Base-by-base conservation (phyloP, 2,329 filamentous ascomycete species). In the Neurospora sp. region DNA sequence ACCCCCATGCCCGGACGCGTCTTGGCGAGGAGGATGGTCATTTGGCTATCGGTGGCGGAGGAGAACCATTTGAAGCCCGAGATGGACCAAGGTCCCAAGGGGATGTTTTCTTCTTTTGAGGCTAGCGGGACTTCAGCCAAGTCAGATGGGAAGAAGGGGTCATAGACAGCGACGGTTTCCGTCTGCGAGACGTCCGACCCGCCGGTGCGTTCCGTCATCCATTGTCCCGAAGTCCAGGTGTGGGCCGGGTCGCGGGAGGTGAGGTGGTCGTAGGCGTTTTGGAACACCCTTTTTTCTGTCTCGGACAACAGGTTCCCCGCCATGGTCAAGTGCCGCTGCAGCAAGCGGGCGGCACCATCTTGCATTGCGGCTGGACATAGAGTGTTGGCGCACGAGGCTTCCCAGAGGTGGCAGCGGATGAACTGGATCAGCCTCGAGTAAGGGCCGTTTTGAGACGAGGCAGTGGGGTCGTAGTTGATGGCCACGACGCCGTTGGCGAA, bases 31-130 rank as follows among this genome's bases (percentile, higher is more conserved):
- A 91, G 79, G 4, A 92, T 81, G 0, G 87, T 82, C 83, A 91
- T 88, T 66, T 88, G 82, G 0, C 86, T 85, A 76, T 91, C 89
- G 0, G 88, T 91, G 0, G 89, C 89, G 3, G 84, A 88, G 46
- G 86, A 89, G 79, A 91, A 91, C 85, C 89, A 92, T 75, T 92
- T 92, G 82, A 91, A 91, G 0, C 90, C 90, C 40, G 82, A 83
- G 71, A 92, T 84, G 6, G 77, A 79, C 85, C 86, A 90, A 0
- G 86, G 86, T 0, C 88, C 88, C 0, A 90, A 76, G 0, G 81
- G 81, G 1, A 78, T 73, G 12, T 68, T 76, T 68, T 76, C 78
- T 10, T 75, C 69, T 36, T 73, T 73, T 68, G 70, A 70, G 10
- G 74, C 74, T n/a, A 80, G 74, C 68, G 74, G 78, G 37, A 67